Conservation (phyloP, 257 asterid genomes). For the Mitragyna speciosa region DNA sequence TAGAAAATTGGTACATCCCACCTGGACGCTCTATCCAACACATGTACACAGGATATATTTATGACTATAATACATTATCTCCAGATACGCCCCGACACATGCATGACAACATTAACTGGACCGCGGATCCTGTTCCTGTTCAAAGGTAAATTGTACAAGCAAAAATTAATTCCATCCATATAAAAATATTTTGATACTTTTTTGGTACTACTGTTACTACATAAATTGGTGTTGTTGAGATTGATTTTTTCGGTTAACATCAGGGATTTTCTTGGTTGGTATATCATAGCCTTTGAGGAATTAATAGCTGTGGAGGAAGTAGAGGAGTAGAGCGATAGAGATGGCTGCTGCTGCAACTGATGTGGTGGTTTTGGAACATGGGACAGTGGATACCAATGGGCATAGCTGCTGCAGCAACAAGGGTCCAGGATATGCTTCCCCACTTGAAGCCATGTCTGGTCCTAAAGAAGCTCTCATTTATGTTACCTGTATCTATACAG, state of each 20-base stretch:
- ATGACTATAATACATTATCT: neutral
- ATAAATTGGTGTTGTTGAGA: neutral
- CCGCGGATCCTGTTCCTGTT: neutral
- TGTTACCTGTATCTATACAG: slow-evolving; percentile 86
- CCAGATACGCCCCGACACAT: neutral
- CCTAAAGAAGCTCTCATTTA: slow-evolving; percentile 83
- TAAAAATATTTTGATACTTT: neutral
- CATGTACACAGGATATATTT: neutral
- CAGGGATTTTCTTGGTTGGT: neutral
- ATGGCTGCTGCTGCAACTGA: slow-evolving; percentile 67
- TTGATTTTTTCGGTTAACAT: neutral
- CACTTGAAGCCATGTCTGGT: slow-evolving; percentile 92
- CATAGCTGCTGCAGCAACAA: slow-evolving; percentile 46
- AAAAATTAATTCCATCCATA: neutral
- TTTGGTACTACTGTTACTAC: neutral
- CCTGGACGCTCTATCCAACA: neutral
- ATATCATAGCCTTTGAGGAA: neutral
- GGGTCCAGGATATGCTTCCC: slow-evolving; percentile 94
- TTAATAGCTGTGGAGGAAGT: neutral
- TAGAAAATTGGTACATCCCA: neutral
- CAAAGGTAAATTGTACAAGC: neutral
- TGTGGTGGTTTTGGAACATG: slow-evolving; percentile 48
- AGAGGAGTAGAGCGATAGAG: neutral
- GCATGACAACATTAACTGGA: neutral
- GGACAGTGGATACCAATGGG: slow-evolving; percentile 34